Percentiles rank a stretch among this genome's conserved stretches.
Evolutionary conservation across 2,329 filamentous ascomycete genomes (phyloP).

Genomic region (Gnomoniopsis sp.): DNA sequence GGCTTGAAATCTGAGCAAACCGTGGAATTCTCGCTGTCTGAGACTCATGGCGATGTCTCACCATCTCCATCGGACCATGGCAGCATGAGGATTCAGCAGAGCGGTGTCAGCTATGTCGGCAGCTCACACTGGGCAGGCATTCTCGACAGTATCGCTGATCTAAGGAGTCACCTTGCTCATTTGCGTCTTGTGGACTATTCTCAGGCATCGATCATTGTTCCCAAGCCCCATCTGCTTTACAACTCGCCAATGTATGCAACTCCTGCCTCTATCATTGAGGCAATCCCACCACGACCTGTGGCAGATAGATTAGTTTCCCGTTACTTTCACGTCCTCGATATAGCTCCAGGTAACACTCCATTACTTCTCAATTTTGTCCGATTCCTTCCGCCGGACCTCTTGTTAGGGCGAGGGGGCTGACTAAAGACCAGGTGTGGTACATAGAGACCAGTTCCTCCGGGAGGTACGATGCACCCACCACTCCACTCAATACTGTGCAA

Average conservation of each 20-base stretch:
- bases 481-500: background rate
- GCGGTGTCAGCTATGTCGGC: constrained; percentile 31
- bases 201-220: no score
- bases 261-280: constrained; percentile 29
- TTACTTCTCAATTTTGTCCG: no score
- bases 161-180: constrained; percentile 32
- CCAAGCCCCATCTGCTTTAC: constrained; percentile 30
- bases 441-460: constrained; percentile 28
- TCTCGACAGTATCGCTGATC: constrained; percentile 36
- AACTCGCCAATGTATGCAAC: constrained; percentile 24
- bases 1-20: background rate
- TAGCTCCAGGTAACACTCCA: constrained; percentile 26
- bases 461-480: constrained; percentile 21
- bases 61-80: constrained; percentile 26
- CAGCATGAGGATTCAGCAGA: constrained; percentile 25
- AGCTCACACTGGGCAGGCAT: constrained; percentile 38
- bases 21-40: background rate
- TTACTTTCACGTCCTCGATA: constrained; percentile 33
- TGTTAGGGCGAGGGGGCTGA: no score
- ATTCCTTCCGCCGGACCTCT: no score
- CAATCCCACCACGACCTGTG: constrained; percentile 29
- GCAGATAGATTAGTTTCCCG: constrained; percentile 33
- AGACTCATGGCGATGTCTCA: background rate
- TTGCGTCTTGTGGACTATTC: background rate
- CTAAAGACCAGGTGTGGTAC: constrained; percentile 27